Evolutionary conservation across 2,329 filamentous ascomycete species (phyloP).

Genomic region (Gaeumannomyces sp.): DNA sequence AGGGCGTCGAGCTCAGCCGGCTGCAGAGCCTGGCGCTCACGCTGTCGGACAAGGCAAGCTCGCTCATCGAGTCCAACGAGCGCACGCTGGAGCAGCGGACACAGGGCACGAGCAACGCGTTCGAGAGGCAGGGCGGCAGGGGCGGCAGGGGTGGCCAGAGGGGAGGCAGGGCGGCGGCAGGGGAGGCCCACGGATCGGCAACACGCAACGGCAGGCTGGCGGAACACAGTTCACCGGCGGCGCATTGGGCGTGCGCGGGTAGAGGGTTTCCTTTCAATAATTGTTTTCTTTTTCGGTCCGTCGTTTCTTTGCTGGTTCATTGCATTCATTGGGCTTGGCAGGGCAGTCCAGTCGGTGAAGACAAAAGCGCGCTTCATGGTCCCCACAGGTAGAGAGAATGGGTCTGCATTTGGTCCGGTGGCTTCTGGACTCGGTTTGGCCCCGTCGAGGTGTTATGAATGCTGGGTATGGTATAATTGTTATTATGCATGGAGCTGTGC

Average conservation of each 20-base stretch:
- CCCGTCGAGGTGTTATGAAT: constrained; percentile 10
- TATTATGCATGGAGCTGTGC: constrained; percentile 1
- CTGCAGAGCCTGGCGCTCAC: constrained; percentile 93
- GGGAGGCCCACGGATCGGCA: constrained; percentile 53
- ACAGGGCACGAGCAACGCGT: constrained; percentile 89
- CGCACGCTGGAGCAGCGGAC: constrained; percentile 95
- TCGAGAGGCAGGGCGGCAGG: constrained; percentile 83
- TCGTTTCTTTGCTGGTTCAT: constrained; percentile 6
- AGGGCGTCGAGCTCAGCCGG: constrained; percentile 95
- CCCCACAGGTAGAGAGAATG: constrained; percentile 4
- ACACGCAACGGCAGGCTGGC: constrained; percentile 59
- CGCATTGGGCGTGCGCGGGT: constrained; percentile 64
- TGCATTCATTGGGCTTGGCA: constrained; percentile 6
- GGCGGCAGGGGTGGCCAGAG: constrained; percentile 63
- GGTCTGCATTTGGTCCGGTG: constrained; percentile 3
- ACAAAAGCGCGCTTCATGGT: constrained; percentile 8
- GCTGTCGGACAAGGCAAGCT: constrained; percentile 91
- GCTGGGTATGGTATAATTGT: constrained; percentile 9
- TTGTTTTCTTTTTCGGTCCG: neutral
- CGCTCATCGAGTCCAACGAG: constrained; percentile 95
- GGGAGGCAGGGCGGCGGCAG: constrained; percentile 58
- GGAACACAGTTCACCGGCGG: constrained; percentile 79
- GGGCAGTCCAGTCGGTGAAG: constrained; percentile 8
- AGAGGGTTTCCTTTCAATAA: constrained; percentile 16
- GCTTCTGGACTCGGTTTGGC: constrained; percentile 5